A percentile compares a stretch with the other conserved stretches of the same genome.
phyloP scores from a whole-genome alignment of 768 basidiomycete genomes.

The Suillus plorans region DNA sequence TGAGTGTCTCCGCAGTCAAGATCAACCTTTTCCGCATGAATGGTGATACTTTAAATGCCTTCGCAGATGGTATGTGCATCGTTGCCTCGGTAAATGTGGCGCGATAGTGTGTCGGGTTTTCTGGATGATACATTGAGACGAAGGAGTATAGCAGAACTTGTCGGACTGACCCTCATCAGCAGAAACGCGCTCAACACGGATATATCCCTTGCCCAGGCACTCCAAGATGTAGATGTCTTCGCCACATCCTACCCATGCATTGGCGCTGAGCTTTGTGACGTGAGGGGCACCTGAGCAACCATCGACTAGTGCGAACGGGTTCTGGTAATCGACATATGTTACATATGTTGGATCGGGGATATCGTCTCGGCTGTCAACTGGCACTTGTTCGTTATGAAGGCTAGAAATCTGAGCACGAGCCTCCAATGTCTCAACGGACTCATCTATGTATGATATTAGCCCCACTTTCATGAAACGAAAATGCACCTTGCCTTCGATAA shows the following conservation, averaged over 20 bases:
- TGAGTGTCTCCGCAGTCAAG: conserved; percentile 52
- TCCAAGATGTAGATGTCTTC: conserved; percentile 70
- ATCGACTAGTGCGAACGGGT: conserved; percentile 63
- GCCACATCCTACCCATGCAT: conserved; percentile 84
- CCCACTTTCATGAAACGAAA: conserved; percentile 4
- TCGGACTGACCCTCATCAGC: conserved; percentile 35
- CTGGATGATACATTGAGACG: neutral
- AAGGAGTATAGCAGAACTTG: neutral
- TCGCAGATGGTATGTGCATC: conserved; percentile 44
- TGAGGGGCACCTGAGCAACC: conserved; percentile 54
- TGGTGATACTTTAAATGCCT: conserved; percentile 47
- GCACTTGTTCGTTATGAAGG: conserved; percentile 7
- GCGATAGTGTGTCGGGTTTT: conserved; percentile 35
- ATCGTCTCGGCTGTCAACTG: conserved; percentile 26
- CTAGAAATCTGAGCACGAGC: conserved; percentile 33
- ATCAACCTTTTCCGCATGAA: conserved; percentile 54
- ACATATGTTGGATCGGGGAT: conserved; percentile 61
- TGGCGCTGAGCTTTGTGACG: conserved; percentile 50
- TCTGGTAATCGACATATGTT: conserved; percentile 73
- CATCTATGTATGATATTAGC: conserved; percentile 38
- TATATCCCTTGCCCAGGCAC: conserved; percentile 65
- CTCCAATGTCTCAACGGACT: conserved; percentile 48
- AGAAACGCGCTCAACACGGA: conserved; percentile 55
- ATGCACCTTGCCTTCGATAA: conserved; percentile 52
- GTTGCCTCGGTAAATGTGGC: conserved; percentile 57